Evolutionary conservation across 1,284 basidiomycete species (phyloP), one percentile per base, ranked within the genome.

Genomic region (Bondarzewia mesenterica): DNA sequence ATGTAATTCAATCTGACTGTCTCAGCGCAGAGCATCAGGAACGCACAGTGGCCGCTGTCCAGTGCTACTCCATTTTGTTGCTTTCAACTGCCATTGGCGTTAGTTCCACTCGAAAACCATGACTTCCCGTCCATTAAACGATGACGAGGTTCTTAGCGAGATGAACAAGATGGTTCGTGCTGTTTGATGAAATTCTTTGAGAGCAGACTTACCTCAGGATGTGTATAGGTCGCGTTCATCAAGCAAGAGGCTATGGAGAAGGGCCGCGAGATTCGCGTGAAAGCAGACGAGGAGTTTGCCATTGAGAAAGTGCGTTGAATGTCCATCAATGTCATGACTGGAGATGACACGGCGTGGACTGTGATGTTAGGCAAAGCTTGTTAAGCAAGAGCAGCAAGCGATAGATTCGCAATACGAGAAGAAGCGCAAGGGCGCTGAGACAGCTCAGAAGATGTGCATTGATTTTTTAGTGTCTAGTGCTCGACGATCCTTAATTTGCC

Each of bases 201-300:
- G n/a, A n/a, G n/a, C n/a, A n/a, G n/a, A n/a, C n/a, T n/a, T n/a
- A n/a, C 14, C 15, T 36, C 45, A 22, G 42, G 23, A 43, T 37
- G 35, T 49, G 25, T 52, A 22, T 63, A 94, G 92, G 90, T 95
- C 46, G 85, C 90, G 51, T 96, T 95, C 75, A 96, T 96, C 77
- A 93, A 89, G 68, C 93, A 96, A 66, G 93, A 97, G 68, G 93
- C 93, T 2, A 70, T 89, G 57, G 94, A 97, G 72, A 97, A 97
- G 69, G 93, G 91, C 1, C 76, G 94, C n/a, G 93, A 97, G 71
- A 92, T 97, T 57, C 87, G 80, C 58, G 90, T 96, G 54, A 97
- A 97, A 67, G 93, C 94, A 0, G 93, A 97, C 55, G 93, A 96
- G 68, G 93, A 97, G 70, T 97, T 96, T 64, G 86, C 93, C 18